Evolutionary conservation across 345 rosid species (phyloP).

Genomic region (Sonneratia caseolaris): DNA sequence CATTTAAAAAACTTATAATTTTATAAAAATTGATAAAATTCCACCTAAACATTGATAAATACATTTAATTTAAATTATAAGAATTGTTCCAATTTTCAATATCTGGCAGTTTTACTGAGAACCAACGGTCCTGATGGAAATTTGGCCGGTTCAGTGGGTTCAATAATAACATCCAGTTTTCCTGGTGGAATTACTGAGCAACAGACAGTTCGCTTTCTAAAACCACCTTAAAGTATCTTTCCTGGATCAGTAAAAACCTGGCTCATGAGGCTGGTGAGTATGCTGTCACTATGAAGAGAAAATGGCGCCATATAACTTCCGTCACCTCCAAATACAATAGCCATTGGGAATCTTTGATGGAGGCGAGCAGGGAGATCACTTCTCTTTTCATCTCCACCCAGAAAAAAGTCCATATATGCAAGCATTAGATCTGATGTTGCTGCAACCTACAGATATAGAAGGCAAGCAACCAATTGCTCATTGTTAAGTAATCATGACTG

Average conservation of each 20-base stretch:
- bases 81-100: not conserved
- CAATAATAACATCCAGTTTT: not conserved
- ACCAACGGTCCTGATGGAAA: not conserved
- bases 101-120: not conserved
- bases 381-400: constrained; percentile 98
- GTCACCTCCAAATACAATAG: constrained; percentile 88
- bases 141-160: not conserved
- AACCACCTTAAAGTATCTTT: not conserved
- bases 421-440: constrained; percentile 94
- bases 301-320: constrained; percentile 98
- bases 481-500: no score
- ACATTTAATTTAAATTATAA: not conserved
- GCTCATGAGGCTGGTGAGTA: constrained; percentile 81
- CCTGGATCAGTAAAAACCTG: constrained; percentile 42
- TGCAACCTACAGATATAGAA: constrained; percentile 51
- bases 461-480: not conserved
- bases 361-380: constrained; percentile 80
- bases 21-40: not conserved
- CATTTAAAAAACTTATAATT: not conserved
- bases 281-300: constrained; percentile 84
- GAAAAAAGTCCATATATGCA: constrained; percentile 92
- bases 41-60: not conserved
- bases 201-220: not conserved
- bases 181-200: not conserved
- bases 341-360: constrained; percentile 66